These are phyloP conservation scores for Phalaenopsis hybrid DNA, from an alignment of 116 monocot genomes.

Conservation along the genomic window DNA sequence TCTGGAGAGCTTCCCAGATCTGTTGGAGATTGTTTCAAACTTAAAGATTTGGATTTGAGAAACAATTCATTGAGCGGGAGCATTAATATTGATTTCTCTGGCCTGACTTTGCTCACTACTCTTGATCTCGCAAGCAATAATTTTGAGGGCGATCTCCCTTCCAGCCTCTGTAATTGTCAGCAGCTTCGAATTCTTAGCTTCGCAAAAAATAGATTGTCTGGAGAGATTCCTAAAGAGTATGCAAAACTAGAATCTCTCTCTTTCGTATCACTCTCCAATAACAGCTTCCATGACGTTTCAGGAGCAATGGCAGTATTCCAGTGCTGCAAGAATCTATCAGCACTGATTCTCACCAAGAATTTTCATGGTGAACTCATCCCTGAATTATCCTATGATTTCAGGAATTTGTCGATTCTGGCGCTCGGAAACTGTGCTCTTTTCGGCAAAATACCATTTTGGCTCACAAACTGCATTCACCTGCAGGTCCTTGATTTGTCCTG, in stretches of 20 bases:
- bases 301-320: constrained; percentile 33
- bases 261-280: constrained; percentile 51
- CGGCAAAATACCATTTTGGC: constrained; percentile 45
- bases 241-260: constrained; percentile 33
- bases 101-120: constrained; percentile 22
- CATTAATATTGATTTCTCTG: constrained; percentile 34
- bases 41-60: constrained; percentile 33
- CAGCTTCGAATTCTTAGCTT: constrained; percentile 40
- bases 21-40: constrained; percentile 21
- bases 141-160: constrained; percentile 36
- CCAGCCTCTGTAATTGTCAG: constrained; percentile 24
- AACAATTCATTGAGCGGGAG: constrained; percentile 55
- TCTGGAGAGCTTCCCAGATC: constrained; percentile 40
- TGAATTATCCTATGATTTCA: constrained; percentile 13
- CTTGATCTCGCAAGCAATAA: constrained; percentile 54
- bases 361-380: constrained; percentile 47
- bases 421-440: constrained; percentile 46
- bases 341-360: constrained; percentile 51
- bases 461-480: constrained; percentile 33
- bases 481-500: constrained; percentile 64
- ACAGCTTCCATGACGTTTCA: constrained; percentile 40
- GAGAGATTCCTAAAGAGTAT: constrained; percentile 34
- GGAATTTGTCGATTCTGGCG: constrained; percentile 32
- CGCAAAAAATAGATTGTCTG: constrained; percentile 42
- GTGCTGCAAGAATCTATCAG: constrained; percentile 35